phyloP scores from a whole-genome alignment of 2,329 filamentous ascomycete species.

The Alternaria conjuncta region DNA sequence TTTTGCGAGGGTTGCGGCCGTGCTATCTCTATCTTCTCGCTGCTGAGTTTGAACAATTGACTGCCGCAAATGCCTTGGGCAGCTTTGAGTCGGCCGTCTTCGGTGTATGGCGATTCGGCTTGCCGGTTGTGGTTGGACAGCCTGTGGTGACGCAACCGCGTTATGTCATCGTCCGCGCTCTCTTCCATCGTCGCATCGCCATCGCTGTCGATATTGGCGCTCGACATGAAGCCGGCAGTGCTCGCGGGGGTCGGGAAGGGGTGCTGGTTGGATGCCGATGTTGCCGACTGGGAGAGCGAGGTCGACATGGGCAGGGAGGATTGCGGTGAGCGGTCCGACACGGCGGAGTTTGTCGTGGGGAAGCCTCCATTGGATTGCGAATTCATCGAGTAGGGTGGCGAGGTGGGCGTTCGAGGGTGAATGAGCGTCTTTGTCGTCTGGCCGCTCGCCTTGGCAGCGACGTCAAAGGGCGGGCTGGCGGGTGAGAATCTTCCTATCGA shows the following conservation, averaged over 20 bases:
- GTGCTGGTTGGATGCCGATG: constrained; percentile 37
- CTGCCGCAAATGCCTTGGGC: constrained; percentile 39
- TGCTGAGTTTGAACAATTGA: constrained; percentile 45
- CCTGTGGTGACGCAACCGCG: constrained; percentile 46
- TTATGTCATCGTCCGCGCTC: constrained; percentile 34
- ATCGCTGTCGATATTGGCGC: constrained; percentile 48
- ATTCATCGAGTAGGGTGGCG: constrained; percentile 56
- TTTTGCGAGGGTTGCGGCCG: constrained; percentile 65
- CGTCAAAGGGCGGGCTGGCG: constrained; percentile 52
- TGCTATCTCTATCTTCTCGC: constrained; percentile 51
- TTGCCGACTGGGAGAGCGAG: constrained; percentile 42
- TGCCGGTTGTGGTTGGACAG: constrained; percentile 57
- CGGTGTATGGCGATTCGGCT: constrained; percentile 33
- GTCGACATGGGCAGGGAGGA: constrained; percentile 51
- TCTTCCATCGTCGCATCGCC: constrained; percentile 53
- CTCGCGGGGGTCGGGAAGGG: constrained; percentile 50
- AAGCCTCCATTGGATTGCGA: constrained; percentile 49
- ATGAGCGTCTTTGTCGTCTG: constrained; percentile 50
- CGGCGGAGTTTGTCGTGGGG: constrained; percentile 36
- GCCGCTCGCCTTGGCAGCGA: constrained; percentile 45
- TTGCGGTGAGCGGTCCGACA: constrained; percentile 50
- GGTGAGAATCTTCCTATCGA: constrained; percentile 53
- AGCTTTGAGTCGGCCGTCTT: constrained; percentile 35
- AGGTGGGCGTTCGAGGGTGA: constrained; percentile 57
- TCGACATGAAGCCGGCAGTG: constrained; percentile 42